Evolutionary conservation across 371 early-diverging fungal species (phyloP), one percentile per base, ranked within the genome.

Genomic region (Saksenaea oblongispora): DNA sequence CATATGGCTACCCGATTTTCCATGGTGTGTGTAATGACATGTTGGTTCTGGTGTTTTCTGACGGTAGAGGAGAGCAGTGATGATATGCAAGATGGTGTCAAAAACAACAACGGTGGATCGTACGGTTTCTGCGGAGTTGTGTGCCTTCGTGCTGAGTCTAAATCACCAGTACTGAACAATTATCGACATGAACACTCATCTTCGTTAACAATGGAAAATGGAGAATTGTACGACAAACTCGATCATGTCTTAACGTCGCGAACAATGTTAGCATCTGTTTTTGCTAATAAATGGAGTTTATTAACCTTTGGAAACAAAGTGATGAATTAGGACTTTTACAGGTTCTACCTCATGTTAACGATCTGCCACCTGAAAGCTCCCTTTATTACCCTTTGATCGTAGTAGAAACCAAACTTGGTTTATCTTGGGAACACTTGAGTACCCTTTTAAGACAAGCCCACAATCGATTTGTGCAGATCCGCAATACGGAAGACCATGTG

Each of bases 381-480:
- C 14, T 13, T 2, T 81, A 66, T 18, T 64, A 73, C 41, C 81
- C 81, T 1, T 53, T 81, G 0, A 34, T 74, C 1, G 66, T 74
- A 0, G 42, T 81, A 5, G 81, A 76, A 13, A 34, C 65, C 9
- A 81, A 78, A 22, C 63, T 81, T 0, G 81, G 81, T 1, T 56
- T 81, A 9, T 60, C 73, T 2, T 59, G 65, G 28, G 17, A 59
- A 18, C 34, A 42, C 10, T 17, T 72, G 15, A 9, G 47, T 0
- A 27, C 18, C 0, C 54, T 76, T 47, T 31, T 81, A 41, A 65
- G 62, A 18, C 66, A 78, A 58, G 62, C 78, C 0, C 71, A 76
- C 39, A 34, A 57, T 13, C 39, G 44, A 5, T 79, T 64, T 56
- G 53, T 61, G 7, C 17, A 39, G 7, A 18, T 68, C 1, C 54